Evolutionary conservation across 345 rosid genomes (phyloP).

Genomic region (Arabidopsis suecica): DNA sequence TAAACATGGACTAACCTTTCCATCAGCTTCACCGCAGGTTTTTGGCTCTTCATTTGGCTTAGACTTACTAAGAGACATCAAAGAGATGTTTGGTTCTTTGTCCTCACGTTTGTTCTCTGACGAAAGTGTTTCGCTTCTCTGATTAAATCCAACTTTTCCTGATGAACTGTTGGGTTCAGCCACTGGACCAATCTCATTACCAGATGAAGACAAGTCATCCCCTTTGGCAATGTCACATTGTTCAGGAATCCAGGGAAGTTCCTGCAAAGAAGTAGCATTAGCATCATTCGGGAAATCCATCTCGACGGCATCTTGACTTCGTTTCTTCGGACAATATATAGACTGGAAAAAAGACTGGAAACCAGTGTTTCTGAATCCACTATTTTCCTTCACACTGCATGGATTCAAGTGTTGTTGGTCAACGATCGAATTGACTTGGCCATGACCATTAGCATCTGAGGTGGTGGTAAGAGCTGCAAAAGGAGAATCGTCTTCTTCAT

Average conservation of each 20-base stretch:
- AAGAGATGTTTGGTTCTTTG: constrained; percentile 50
- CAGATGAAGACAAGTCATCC: constrained; percentile 46
- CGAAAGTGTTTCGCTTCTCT: constrained; percentile 39
- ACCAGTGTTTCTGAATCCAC: constrained; percentile 52
- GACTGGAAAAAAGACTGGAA: constrained; percentile 84
- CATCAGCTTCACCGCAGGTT: constrained; percentile 45
- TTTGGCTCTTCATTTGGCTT: constrained; percentile 39
- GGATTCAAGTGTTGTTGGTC: constrained; percentile 35
- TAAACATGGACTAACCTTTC: constrained; percentile 43
- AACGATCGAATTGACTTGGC: constrained; percentile 37
- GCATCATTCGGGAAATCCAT: constrained; percentile 46
- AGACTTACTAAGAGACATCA: constrained; percentile 49
- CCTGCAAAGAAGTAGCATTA: constrained; percentile 52
- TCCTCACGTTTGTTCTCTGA: constrained; percentile 45
- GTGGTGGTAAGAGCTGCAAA: constrained; percentile 49
- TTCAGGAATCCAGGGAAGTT: constrained; percentile 49
- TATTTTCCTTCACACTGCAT: constrained; percentile 36
- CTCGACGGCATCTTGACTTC: constrained; percentile 45
- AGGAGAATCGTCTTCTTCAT: constrained; percentile 48
- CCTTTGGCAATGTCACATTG: constrained; percentile 45
- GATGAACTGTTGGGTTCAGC: constrained; percentile 43
- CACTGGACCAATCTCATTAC: constrained; percentile 42
- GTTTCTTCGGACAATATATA: constrained; percentile 59
- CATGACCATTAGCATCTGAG: constrained; percentile 43
- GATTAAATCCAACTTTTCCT: constrained; percentile 41